Evolutionary conservation across 805 yeast genomes (phyloP).

Genomic region (Monosporozyma aerobia): DNA sequence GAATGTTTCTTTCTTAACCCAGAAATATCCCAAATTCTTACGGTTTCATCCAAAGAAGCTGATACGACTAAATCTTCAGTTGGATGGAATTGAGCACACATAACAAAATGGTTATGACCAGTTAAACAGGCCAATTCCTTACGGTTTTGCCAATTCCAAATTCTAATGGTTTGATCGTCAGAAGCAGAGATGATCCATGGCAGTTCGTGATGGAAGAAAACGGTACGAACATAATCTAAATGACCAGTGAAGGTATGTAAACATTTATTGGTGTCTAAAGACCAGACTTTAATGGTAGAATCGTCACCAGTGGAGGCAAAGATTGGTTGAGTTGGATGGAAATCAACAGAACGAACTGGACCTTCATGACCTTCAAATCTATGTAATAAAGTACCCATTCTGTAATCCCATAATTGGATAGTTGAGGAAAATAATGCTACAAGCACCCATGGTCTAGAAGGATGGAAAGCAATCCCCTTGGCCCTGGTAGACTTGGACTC

Average conservation of each 20-base stretch:
- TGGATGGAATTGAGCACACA: constrained; percentile 98
- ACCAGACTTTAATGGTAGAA: constrained; percentile 92
- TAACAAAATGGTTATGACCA: constrained; percentile 96
- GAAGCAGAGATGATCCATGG: constrained; percentile 97
- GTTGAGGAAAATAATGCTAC: constrained; percentile 95
- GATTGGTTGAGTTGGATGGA: constrained; percentile 96
- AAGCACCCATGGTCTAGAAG: constrained; percentile 85
- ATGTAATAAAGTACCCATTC: constrained; percentile 97
- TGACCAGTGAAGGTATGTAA: constrained; percentile 88
- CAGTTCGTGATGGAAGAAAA: constrained; percentile 85
- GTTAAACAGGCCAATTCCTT: constrained; percentile 95
- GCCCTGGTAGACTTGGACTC: constrained; percentile 98
- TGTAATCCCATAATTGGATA: constrained; percentile 98
- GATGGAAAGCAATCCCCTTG: constrained; percentile 95
- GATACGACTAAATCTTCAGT: constrained; percentile 89
- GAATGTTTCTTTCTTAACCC: constrained; percentile 93
- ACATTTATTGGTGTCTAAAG: constrained; percentile 82
- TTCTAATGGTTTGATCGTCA: constrained; percentile 96
- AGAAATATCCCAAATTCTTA: constrained; percentile 96
- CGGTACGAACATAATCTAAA: constrained; percentile 90
- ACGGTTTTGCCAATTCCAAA: constrained; percentile 99
- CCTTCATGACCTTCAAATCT: constrained; percentile 98
- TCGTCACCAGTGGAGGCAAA: constrained; percentile 98
- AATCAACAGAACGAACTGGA: constrained; percentile 89
- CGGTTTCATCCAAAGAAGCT: constrained; percentile 96